Percentiles rank a stretch among this genome's conserved stretches.
These are phyloP conservation scores for Rutstroemia sp. DNA, from an alignment of 2,329 filamentous ascomycete species.

Conservation along the genomic window DNA sequence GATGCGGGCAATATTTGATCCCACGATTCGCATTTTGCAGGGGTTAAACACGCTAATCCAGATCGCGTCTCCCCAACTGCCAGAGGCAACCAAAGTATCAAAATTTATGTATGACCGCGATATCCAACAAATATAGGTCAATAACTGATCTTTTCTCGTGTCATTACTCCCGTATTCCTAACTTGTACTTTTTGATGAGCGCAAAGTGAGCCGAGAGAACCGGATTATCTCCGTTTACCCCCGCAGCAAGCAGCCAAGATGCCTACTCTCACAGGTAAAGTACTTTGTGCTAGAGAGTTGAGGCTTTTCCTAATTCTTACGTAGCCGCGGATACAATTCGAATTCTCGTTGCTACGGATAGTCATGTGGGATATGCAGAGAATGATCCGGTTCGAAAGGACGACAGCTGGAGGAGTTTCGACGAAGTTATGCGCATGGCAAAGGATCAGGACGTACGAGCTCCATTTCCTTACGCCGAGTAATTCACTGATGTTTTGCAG, in stretches of 20 bases:
- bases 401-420: slow-evolving; percentile 93
- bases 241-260: slow-evolving; percentile 14
- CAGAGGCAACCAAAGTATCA: slow-evolving; percentile 2
- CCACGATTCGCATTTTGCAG: slow-evolving; percentile 8
- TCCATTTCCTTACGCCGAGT: not conserved
- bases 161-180: not conserved
- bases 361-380: slow-evolving; percentile 95
- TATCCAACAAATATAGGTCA: not conserved
- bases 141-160: not conserved
- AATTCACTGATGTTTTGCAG: slow-evolving; percentile 29
- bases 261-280: slow-evolving; percentile 20
- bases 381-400: slow-evolving; percentile 90
- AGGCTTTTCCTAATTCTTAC: slow-evolving; percentile 6
- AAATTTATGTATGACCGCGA: not conserved
- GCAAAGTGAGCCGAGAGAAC: not conserved
- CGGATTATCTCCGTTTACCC: not conserved
- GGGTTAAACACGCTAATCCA: slow-evolving; percentile 16
- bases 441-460: slow-evolving; percentile 66
- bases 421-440: slow-evolving; percentile 88
- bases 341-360: slow-evolving; percentile 90
- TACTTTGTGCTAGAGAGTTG: not conserved
- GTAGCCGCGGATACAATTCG: slow-evolving; percentile 71
- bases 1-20: not conserved
- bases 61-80: slow-evolving; percentile 17
- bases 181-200: not conserved